These are phyloP conservation scores for Taiozyma onychis DNA, from an alignment of 1,139 yeast species.

Conservation along the genomic window DNA sequence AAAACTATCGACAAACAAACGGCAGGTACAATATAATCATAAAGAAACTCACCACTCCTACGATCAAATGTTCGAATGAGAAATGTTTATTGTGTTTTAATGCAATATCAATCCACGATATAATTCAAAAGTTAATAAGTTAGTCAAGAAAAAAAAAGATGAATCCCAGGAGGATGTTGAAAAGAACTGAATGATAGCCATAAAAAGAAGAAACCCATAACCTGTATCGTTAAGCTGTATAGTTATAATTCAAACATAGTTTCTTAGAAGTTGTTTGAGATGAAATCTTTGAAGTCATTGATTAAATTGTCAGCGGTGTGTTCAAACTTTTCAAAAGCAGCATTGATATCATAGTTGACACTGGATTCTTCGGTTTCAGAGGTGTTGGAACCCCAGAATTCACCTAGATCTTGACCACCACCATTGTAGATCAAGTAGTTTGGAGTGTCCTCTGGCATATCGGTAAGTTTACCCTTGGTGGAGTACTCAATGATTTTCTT, in stretches of 20 bases:
- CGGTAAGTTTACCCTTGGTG: slow-evolving; percentile 61
- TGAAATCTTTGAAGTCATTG: not conserved
- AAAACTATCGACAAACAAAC: not conserved
- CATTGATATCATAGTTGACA: not conserved
- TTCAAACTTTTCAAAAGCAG: not conserved
- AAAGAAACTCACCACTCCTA: too few species aligned
- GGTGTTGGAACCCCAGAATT: slow-evolving; percentile 21
- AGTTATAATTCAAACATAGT: not conserved
- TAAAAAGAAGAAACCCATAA: not conserved
- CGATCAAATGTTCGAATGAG: not conserved
- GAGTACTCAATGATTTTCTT: slow-evolving; percentile 79
- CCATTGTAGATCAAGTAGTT: slow-evolving; percentile 90
- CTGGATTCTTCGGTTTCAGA: slow-evolving; percentile 3
- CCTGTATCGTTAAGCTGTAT: not conserved
- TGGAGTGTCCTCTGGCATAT: slow-evolving; percentile 79
- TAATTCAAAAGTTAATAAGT: not conserved
- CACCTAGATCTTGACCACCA: slow-evolving; percentile 62
- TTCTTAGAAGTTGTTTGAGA: not conserved
- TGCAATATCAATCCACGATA: not conserved
- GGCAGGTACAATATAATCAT: not conserved
- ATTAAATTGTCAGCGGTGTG: not conserved
- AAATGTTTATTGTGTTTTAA: not conserved
- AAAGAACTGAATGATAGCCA: not conserved
- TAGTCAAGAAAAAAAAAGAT: not conserved
- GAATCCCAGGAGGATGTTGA: not conserved